Evolutionary conservation across 2,329 filamentous ascomycete genomes (phyloP).

Genomic region (Colletotrichum australisinense): DNA sequence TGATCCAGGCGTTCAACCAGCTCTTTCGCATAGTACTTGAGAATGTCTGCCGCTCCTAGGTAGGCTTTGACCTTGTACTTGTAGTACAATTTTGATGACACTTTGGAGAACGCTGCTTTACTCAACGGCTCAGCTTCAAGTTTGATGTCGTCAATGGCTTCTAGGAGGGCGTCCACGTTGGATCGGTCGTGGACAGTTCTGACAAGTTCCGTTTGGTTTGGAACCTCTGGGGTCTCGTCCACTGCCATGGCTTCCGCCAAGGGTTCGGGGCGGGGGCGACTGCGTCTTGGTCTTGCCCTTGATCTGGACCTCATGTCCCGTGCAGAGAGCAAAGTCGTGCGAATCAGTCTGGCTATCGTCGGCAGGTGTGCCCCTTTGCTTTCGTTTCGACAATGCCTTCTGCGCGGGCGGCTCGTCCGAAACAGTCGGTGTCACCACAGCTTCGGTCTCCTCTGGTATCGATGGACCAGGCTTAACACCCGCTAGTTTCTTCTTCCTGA

Average conservation of each 20-base stretch:
- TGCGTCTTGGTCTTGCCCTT: slow-evolving; percentile 28
- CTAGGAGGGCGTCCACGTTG: slow-evolving; percentile 28
- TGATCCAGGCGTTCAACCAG: slow-evolving; percentile 39
- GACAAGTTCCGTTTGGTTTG: not conserved
- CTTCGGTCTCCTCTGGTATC: not conserved
- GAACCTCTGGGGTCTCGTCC: slow-evolving; percentile 3
- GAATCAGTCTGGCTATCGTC: not conserved
- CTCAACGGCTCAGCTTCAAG: slow-evolving; percentile 37
- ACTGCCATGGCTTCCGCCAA: slow-evolving; percentile 29
- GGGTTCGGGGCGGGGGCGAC: not conserved
- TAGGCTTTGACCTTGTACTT: slow-evolving; percentile 51
- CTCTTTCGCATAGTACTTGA: slow-evolving; percentile 49
- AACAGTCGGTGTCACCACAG: not conserved
- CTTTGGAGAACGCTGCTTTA: slow-evolving; percentile 36
- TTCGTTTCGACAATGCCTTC: slow-evolving; percentile 27
- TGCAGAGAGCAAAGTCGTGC: slow-evolving; percentile 9
- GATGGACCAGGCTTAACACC: not conserved
- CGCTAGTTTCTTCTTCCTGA: slow-evolving; percentile 7
- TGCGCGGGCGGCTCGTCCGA: slow-evolving; percentile 26
- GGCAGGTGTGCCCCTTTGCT: not conserved
- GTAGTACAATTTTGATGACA: slow-evolving; percentile 49
- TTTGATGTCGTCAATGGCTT: slow-evolving; percentile 43
- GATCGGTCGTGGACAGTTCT: not conserved
- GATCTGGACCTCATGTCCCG: slow-evolving; percentile 26
- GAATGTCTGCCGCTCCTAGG: slow-evolving; percentile 44